Conservation (phyloP, 768 basidiomycete genomes). For the Suillus alpinus region DNA sequence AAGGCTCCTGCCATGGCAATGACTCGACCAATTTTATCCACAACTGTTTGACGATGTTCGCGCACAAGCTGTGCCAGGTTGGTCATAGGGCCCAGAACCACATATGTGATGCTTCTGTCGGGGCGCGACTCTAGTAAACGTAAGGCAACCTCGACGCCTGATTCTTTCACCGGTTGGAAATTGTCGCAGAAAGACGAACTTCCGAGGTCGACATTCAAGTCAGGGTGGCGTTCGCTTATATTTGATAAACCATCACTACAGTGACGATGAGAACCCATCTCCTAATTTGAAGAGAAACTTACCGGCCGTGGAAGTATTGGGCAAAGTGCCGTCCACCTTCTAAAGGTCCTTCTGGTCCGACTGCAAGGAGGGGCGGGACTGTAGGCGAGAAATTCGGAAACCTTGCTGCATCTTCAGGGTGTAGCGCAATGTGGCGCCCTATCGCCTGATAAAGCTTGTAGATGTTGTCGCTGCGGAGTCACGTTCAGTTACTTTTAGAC, state of each 20-base stretch:
- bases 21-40: conserved; percentile 64
- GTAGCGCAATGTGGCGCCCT: conserved; percentile 49
- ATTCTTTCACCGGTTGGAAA: conserved; percentile 42
- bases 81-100: conserved; percentile 76
- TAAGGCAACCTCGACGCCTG: conserved; percentile 53
- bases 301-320: conserved; percentile 84
- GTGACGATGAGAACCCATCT: conserved; percentile 1
- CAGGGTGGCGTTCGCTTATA: conserved; percentile 63
- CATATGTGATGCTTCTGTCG: conserved; percentile 59
- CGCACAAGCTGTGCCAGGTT: conserved; percentile 71
- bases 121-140: conserved; percentile 53
- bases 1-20: conserved; percentile 93
- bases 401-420: conserved; percentile 50
- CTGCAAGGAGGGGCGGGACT: conserved; percentile 58
- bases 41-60: conserved; percentile 49
- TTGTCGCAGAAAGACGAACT: conserved; percentile 35
- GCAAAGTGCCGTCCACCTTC: conserved; percentile 72
- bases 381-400: conserved; percentile 61
- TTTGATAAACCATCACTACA: conserved; percentile 66
- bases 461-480: conserved; percentile 58
- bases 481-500: background rate
- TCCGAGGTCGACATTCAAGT: conserved; percentile 38
- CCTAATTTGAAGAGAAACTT: conserved; percentile 12
- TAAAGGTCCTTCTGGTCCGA: conserved; percentile 65
- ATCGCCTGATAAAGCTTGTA: conserved; percentile 74